Evolutionary conservation across 2,329 filamentous ascomycete species (phyloP).

Genomic region (Lasiodiplodia theobromae): DNA sequence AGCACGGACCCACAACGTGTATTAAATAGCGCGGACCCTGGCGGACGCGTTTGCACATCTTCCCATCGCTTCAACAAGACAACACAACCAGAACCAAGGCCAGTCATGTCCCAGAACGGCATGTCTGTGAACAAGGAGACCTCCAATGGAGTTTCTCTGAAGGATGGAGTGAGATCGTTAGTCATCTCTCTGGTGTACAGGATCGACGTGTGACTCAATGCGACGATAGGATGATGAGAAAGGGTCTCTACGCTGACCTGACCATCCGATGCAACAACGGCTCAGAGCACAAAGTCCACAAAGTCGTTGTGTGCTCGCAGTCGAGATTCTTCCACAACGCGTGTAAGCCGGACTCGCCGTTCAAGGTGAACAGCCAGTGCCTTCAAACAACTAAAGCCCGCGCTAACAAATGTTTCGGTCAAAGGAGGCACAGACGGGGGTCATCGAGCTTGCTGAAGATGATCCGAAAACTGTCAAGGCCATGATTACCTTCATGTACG

Average conservation of each 20-base stretch:
- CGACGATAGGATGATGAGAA: not conserved
- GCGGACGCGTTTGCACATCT: too few relatives aligned
- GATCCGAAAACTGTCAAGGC: not conserved
- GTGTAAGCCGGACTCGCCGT: not conserved
- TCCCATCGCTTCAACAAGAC: too few relatives aligned
- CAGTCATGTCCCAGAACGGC: too few relatives aligned
- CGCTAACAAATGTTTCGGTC: too few relatives aligned
- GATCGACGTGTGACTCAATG: not conserved
- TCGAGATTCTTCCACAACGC: not conserved
- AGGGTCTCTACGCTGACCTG: slow-evolving; percentile 3
- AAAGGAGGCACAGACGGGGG: not conserved
- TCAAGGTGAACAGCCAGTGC: not conserved
- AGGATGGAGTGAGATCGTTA: not conserved
- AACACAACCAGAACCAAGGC: too few relatives aligned
- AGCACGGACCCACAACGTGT: too few relatives aligned
- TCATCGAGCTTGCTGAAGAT: slow-evolving; percentile 13
- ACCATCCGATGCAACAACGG: slow-evolving; percentile 2
- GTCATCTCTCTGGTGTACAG: not conserved
- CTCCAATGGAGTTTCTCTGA: not conserved
- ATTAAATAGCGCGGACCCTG: too few relatives aligned
- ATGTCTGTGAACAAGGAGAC: too few relatives aligned
- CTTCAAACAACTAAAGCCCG: not conserved
- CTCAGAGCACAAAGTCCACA: not conserved
- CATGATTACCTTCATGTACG: slow-evolving; percentile 18
- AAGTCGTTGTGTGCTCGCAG: slow-evolving; percentile 1